phyloP scores from a whole-genome alignment of 352 stramenopile genomes.

The Globisporangium splendens region DNA sequence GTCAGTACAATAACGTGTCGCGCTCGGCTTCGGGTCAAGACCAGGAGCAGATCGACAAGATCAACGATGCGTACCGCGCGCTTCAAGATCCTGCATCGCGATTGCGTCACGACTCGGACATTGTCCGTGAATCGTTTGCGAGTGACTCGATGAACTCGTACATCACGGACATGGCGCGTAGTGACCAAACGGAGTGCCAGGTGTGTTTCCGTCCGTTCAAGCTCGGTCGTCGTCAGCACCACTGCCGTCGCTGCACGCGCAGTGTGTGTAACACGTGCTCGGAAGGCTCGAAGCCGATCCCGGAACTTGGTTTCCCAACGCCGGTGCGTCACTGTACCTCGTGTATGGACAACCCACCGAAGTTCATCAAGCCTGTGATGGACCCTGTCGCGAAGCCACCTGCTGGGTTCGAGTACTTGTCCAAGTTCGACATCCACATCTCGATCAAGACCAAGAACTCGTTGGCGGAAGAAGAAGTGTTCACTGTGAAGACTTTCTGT shows the following conservation, averaged over 20 bases:
- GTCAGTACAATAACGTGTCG: constrained; percentile 72
- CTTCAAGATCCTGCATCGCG: constrained; percentile 59
- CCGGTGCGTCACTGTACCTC: constrained; percentile 79
- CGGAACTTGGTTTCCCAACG: constrained; percentile 71
- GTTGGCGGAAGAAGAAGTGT: constrained; percentile 55
- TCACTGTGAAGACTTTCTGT: constrained; percentile 77
- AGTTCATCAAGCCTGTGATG: constrained; percentile 78
- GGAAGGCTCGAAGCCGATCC: constrained; percentile 79
- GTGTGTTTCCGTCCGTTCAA: constrained; percentile 88
- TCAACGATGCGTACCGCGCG: constrained; percentile 76
- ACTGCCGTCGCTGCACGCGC: constrained; percentile 82
- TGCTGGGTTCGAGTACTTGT: constrained; percentile 81
- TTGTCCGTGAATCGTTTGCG: constrained; percentile 45
- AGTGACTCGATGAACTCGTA: constrained; percentile 39
- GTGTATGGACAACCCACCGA: constrained; percentile 74
- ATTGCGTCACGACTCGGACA: constrained; percentile 55
- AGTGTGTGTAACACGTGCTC: constrained; percentile 84
- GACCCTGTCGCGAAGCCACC: constrained; percentile 74
- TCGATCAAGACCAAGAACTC: constrained; percentile 39
- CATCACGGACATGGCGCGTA: constrained; percentile 69
- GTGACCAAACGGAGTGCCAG: constrained; percentile 85
- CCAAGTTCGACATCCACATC: constrained; percentile 79
- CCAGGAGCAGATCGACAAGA: constrained; percentile 68
- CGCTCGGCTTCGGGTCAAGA: constrained; percentile 56
- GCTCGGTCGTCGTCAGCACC: constrained; percentile 75